phyloP scores from a whole-genome alignment of 345 rosid genomes.

The Zanthoxylum bungeanum region DNA sequence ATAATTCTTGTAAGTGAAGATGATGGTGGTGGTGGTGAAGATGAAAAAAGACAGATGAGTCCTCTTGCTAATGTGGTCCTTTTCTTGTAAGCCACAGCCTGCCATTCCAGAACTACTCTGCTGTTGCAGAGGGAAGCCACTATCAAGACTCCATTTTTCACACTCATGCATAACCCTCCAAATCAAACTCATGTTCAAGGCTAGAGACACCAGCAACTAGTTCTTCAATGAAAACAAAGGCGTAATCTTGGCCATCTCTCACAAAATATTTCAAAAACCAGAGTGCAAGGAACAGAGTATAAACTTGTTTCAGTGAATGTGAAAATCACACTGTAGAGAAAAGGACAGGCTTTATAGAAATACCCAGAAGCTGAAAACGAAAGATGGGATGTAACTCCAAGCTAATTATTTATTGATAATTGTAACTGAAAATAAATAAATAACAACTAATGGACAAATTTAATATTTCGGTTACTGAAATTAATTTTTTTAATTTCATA shows the following conservation, averaged over 20 bases:
- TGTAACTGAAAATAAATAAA: too few species aligned
- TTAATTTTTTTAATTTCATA: too few species aligned
- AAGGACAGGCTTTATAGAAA: not conserved
- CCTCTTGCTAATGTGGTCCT: conserved; percentile 1
- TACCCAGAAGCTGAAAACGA: not conserved
- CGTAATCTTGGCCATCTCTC: conserved; percentile 36
- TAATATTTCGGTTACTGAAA: too few species aligned
- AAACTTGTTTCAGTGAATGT: not conserved
- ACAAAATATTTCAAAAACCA: not conserved
- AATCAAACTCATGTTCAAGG: conserved; percentile 60
- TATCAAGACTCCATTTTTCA: conserved; percentile 7
- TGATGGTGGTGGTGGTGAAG: conserved; percentile 8
- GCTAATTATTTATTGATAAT: too few species aligned
- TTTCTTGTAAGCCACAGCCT: not conserved
- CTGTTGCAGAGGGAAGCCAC: conserved; percentile 12
- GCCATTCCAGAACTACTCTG: conserved; percentile 2
- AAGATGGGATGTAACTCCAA: too few species aligned
- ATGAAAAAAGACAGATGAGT: conserved; percentile 16
- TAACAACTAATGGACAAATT: too few species aligned
- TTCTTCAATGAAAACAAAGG: conserved; percentile 46
- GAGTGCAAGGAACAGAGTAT: conserved; percentile 5
- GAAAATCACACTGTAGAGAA: not conserved
- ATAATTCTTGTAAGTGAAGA: not conserved
- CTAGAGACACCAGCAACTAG: conserved; percentile 59
- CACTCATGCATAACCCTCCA: conserved; percentile 34